phyloP scores from a whole-genome alignment of 352 stramenopile genomes.

The Pythium apleroticum region DNA sequence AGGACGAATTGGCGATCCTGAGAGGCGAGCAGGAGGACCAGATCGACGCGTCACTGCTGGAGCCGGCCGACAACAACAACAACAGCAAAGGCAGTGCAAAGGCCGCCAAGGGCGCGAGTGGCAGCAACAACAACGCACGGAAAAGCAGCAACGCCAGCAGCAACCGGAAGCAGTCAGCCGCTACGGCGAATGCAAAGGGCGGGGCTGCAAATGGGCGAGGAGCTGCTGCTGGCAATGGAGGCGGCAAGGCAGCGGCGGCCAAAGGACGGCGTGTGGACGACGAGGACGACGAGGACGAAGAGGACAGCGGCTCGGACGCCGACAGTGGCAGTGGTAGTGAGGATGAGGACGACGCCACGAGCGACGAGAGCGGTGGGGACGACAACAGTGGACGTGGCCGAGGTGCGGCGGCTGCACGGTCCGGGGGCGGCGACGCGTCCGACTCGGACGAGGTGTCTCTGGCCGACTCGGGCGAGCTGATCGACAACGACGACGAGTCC shows the following conservation, averaged over 20 bases:
- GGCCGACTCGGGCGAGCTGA: slow-evolving; percentile 78
- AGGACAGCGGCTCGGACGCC: slow-evolving; percentile 49
- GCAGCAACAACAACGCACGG: slow-evolving; percentile 31
- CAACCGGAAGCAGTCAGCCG: slow-evolving; percentile 50
- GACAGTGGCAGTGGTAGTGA: slow-evolving; percentile 48
- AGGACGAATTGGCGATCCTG: slow-evolving; percentile 90
- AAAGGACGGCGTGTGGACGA: slow-evolving; percentile 4
- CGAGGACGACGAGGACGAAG: slow-evolving; percentile 33
- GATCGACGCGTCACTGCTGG: slow-evolving; percentile 60
- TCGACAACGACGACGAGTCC: slow-evolving; percentile 83
- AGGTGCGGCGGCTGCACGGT: neutral
- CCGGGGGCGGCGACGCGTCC: slow-evolving; percentile 36
- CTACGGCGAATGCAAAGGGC: slow-evolving; percentile 6
- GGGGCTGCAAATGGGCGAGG: slow-evolving; percentile 12
- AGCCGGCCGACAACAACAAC: slow-evolving; percentile 37
- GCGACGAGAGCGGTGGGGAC: slow-evolving; percentile 46
- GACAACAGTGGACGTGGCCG: slow-evolving; percentile 8
- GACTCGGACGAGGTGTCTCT: slow-evolving; percentile 84
- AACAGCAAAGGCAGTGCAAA: slow-evolving; percentile 30
- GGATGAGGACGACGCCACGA: slow-evolving; percentile 47
- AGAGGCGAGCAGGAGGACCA: slow-evolving; percentile 86
- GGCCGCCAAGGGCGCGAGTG: slow-evolving; percentile 47
- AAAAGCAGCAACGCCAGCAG: slow-evolving; percentile 29
- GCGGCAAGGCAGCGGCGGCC: slow-evolving; percentile 14
- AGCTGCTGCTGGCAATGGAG: neutral